Conservation (phyloP, 495 filamentous ascomycete species). For the Sabuloglossum arenarium region DNA sequence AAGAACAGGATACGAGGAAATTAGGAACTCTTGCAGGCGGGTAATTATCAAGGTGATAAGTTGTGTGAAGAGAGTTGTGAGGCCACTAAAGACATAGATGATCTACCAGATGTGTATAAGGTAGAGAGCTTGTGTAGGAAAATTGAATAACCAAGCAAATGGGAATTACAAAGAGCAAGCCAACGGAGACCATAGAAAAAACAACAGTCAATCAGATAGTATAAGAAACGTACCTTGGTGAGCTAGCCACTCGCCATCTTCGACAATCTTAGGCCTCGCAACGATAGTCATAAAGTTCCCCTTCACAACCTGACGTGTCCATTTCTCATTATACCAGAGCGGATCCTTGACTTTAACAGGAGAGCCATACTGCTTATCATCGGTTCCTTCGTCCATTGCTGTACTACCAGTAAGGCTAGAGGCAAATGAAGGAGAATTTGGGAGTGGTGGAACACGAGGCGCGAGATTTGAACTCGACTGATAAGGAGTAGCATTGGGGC, state of each 20-base stretch:
- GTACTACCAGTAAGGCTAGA: neutral
- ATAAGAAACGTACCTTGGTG: constrained; percentile 51
- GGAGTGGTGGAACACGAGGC: constrained; percentile 30
- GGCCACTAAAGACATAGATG: neutral
- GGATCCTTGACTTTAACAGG: neutral
- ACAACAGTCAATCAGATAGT: neutral
- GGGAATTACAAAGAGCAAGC: neutral
- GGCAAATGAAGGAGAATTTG: constrained; percentile 33
- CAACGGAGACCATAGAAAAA: too few relatives aligned
- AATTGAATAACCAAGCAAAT: neutral
- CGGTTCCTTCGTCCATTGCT: neutral
- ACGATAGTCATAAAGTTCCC: constrained; percentile 93
- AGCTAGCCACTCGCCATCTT: constrained; percentile 82
- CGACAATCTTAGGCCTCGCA: constrained; percentile 70
- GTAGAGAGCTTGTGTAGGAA: too few relatives aligned
- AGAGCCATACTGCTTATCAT: neutral
- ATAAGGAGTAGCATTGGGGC: constrained; percentile 9
- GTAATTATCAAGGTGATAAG: neutral
- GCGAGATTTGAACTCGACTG: constrained; percentile 14
- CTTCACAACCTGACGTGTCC: constrained; percentile 41
- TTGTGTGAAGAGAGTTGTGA: too few relatives aligned
- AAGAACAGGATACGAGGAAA: too few relatives aligned
- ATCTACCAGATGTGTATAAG: too few relatives aligned
- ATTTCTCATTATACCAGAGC: neutral
- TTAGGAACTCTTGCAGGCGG: too few relatives aligned